phyloP scores from a whole-genome alignment of 306 rosid species.

The Casuarina cunninghamiana region DNA sequence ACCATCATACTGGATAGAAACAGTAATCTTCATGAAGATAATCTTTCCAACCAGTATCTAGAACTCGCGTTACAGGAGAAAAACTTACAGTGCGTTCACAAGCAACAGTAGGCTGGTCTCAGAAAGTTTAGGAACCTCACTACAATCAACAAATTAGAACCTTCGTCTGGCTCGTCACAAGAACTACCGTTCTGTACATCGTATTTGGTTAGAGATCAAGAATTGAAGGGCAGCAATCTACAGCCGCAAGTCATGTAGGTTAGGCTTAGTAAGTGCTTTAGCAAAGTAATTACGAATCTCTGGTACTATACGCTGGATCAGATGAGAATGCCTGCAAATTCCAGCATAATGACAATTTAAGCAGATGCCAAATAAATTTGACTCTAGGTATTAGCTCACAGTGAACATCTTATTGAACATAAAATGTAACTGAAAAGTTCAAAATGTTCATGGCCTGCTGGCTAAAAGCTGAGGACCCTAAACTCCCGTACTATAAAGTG shows the following conservation, averaged over 20 bases:
- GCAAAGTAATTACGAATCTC: slow-evolving; percentile 81
- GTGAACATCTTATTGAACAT: slow-evolving; percentile 7
- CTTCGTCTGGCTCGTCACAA: slow-evolving; percentile 41
- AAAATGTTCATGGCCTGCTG: slow-evolving; percentile 4
- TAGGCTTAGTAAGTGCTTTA: slow-evolving; percentile 74
- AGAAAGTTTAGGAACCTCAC: slow-evolving; percentile 36
- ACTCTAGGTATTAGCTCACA: neutral
- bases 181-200: slow-evolving; percentile 77
- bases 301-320: slow-evolving; percentile 69
- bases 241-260: slow-evolving; percentile 53
- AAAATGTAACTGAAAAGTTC: neutral
- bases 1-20: slow-evolving; percentile 38
- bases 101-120: slow-evolving; percentile 35
- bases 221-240: slow-evolving; percentile 47
- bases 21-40: slow-evolving; percentile 42
- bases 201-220: slow-evolving; percentile 66
- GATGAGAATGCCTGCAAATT: slow-evolving; percentile 76
- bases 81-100: slow-evolving; percentile 27
- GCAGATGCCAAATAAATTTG: slow-evolving; percentile 10
- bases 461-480: slow-evolving; percentile 16
- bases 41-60: slow-evolving; percentile 34
- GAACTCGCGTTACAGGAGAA: slow-evolving; percentile 35
- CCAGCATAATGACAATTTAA: slow-evolving; percentile 27
- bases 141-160: slow-evolving; percentile 44
- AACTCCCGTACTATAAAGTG: neutral